Percentiles rank a stretch among this genome's conserved stretches.
Evolutionary conservation across 257 asterid genomes (phyloP).

Genomic region (Thymus quinquecostatus): DNA sequence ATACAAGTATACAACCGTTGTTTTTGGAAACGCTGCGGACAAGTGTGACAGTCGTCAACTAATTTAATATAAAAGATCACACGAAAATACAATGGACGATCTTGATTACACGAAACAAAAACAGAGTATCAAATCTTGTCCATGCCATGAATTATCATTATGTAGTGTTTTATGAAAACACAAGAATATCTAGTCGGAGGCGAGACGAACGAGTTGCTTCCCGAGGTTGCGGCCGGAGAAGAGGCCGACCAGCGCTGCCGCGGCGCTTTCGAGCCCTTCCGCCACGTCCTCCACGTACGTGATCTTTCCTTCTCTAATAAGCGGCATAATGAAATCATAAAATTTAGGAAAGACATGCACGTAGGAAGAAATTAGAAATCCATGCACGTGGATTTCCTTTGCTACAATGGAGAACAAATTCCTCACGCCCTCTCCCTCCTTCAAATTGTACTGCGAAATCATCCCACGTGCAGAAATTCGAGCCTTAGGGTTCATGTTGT

Average conservation of each 20-base stretch:
- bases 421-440: constrained; percentile 39
- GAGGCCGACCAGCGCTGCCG: constrained; percentile 46
- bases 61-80: too few species aligned
- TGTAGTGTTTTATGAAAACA: too few species aligned
- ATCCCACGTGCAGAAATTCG: constrained; percentile 50
- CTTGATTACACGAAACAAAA: too few species aligned
- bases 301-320: constrained; percentile 44
- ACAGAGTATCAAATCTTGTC: too few species aligned
- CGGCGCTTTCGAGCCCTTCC: constrained; percentile 49
- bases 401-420: constrained; percentile 37
- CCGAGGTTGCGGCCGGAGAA: constrained; percentile 50
- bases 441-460: constrained; percentile 51
- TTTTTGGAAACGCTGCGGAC: too few species aligned
- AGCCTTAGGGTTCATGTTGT: constrained; percentile 48
- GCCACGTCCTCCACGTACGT: constrained; percentile 46
- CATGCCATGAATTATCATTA: too few species aligned
- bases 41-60: too few species aligned
- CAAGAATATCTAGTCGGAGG: too few species aligned
- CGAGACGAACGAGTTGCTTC: constrained; percentile 44
- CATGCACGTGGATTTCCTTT: constrained; percentile 46
- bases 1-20: too few species aligned
- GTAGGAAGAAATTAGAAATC: constrained; percentile 37
- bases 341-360: constrained; percentile 41
- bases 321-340: constrained; percentile 37
- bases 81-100: too few species aligned